These are phyloP conservation scores for Aspergillus pseudoglaucus DNA, from an alignment of 2,329 filamentous ascomycete species.

Conservation along the genomic window DNA sequence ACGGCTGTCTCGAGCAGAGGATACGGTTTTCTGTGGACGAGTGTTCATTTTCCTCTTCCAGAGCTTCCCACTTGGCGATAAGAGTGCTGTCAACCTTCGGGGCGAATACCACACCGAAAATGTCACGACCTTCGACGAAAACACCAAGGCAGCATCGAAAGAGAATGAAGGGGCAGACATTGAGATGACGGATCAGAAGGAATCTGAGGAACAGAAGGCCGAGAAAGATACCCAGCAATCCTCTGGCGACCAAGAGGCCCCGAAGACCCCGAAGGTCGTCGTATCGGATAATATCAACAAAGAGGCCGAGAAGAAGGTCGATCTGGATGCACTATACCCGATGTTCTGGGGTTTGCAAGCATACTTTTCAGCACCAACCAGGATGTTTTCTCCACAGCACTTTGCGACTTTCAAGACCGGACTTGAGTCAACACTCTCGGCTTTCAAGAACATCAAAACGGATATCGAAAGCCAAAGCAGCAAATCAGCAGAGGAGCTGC, in stretches of 20 bases:
- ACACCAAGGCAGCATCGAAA: constrained; percentile 29
- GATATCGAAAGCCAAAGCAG: constrained; percentile 61
- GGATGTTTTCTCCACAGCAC: constrained; percentile 64
- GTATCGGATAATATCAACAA: constrained; percentile 17
- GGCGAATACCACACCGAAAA: constrained; percentile 97
- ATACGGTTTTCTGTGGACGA: constrained; percentile 92
- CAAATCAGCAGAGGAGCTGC: constrained; percentile 57
- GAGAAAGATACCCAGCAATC: constrained; percentile 16
- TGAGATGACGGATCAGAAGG: constrained; percentile 45
- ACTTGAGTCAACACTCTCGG: constrained; percentile 57
- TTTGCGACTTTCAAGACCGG: constrained; percentile 61
- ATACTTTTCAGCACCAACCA: constrained; percentile 83
- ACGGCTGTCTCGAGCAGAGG: constrained; percentile 86
- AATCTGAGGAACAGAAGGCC: constrained; percentile 25
- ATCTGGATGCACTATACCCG: constrained; percentile 72
- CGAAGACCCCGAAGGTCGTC: constrained; percentile 20
- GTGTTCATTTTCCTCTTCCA: constrained; percentile 99
- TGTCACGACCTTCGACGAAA: constrained; percentile 73
- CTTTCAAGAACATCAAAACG: constrained; percentile 65
- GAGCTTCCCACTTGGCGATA: constrained; percentile 91
- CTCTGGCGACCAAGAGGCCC: constrained; percentile 10
- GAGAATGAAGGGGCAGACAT: constrained; percentile 59
- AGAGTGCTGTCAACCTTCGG: constrained; percentile 91
- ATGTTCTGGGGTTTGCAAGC: constrained; percentile 92
- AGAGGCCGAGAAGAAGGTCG: constrained; percentile 42